A percentile compares a stretch with the other conserved stretches of the same genome.
Evolutionary conservation across 2,329 filamentous ascomycete genomes (phyloP).

Genomic region (Sclerotinia borealis): DNA sequence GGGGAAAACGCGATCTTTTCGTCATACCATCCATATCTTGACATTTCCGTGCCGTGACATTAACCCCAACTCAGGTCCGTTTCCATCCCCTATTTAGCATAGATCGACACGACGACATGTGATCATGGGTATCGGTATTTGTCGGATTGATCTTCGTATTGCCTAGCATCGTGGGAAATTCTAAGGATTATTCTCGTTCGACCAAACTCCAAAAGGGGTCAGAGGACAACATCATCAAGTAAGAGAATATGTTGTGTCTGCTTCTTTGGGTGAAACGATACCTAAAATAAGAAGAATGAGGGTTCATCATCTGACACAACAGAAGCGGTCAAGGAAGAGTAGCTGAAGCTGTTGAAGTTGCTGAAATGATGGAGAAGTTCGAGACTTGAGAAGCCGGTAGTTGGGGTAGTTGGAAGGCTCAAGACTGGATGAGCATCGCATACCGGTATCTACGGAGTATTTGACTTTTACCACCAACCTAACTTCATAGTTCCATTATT

Average conservation of each 20-base stretch:
- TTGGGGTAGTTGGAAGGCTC: no score
- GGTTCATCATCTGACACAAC: background rate
- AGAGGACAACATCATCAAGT: background rate
- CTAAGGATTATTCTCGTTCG: background rate
- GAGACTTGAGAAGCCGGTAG: background rate
- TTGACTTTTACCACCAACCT: background rate
- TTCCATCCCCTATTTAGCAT: background rate
- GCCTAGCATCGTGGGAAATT: background rate
- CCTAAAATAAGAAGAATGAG: background rate
- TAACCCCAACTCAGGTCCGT: constrained; percentile 2
- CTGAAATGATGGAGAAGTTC: background rate
- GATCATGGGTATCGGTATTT: background rate
- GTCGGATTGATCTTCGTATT: background rate
- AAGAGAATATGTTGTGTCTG: background rate
- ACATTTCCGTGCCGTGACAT: background rate
- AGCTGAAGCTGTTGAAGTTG: background rate
- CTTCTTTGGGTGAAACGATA: background rate
- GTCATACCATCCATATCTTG: background rate
- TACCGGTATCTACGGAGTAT: no score
- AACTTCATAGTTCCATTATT: background rate
- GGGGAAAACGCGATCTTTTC: constrained; percentile 2
- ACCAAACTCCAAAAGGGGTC: background rate
- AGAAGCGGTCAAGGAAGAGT: background rate
- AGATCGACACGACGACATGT: background rate
- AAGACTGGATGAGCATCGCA: background rate